Evolutionary conservation across 2,329 filamentous ascomycete species (phyloP), one percentile per base, ranked within the genome.

Genomic region (Colletotrichum kahawae): DNA sequence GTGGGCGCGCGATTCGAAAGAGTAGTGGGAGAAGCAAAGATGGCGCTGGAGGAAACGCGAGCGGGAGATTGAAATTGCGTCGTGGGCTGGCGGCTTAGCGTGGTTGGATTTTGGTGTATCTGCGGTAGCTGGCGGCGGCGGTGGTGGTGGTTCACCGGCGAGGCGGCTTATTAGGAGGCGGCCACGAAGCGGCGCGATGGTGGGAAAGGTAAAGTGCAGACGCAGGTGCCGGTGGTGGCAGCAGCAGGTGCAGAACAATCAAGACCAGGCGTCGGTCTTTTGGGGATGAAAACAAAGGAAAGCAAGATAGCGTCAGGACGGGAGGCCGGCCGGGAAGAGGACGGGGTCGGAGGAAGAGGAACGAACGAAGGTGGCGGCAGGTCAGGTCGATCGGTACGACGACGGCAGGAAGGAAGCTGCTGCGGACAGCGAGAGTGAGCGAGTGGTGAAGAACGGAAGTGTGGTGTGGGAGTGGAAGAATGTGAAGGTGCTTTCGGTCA

Each of bases 81-180:
- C 34, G 73, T 67, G 21, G 63, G 69, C 56, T 64, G 64, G 24
- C 31, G 27, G 57, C 63, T 59, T 68, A 73, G 73, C 63, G 69
- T 57, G 27, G 59, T 60, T 38, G 60, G 57, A n/a, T 16, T 34
- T 8, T 62, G 57, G 14, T 59, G n/a, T 51, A 67, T 43, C 43
- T 64, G 43, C 43, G 66, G 43, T 24, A 51, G 43, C 43, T 21
- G 43, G 38, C 38, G 38, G 56, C 48, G 48, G 48, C 13, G 51
- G 51, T 27, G 12, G 56, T 38, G 69, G 62, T 60, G 59, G 72
- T 57, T 71, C 31, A 67, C 73, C 73, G 63, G 72, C 54, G 64
- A 63, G 64, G 48, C 73, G 73, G 73, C 48, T 67, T 72, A 75
- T 73, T 67, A 75, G 69, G 72, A 67, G 69, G 69, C 72, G 72